Conservation (phyloP, 2,329 filamentous ascomycete species). For the Aspergillus ibericus region DNA sequence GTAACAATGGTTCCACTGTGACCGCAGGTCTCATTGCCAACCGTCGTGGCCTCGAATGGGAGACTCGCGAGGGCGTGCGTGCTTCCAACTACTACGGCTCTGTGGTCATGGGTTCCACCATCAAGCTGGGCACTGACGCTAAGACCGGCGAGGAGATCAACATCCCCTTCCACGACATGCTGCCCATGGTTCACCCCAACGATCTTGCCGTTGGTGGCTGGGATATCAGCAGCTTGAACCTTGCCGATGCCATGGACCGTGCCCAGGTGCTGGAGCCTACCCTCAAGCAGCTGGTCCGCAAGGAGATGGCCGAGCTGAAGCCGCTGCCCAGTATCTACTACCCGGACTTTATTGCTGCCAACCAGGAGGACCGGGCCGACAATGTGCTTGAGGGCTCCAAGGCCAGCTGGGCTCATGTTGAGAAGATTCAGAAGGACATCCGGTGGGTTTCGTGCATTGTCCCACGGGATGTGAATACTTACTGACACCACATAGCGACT, state of each 20-base stretch:
- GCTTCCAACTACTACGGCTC: constrained; percentile 98
- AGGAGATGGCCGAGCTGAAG: constrained; percentile 87
- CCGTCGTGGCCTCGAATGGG: constrained; percentile 80
- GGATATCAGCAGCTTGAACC: constrained; percentile 91
- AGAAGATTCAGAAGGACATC: constrained; percentile 90
- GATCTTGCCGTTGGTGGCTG: constrained; percentile 93
- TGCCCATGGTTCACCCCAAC: constrained; percentile 97
- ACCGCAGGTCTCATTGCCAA: constrained; percentile 98
- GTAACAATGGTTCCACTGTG: constrained; percentile 97
- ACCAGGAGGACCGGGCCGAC: constrained; percentile 95
- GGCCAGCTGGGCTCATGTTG: constrained; percentile 82
- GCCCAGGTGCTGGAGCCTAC: constrained; percentile 94
- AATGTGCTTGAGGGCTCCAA: constrained; percentile 82
- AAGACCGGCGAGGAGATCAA: constrained; percentile 87
- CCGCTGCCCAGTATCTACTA: constrained; percentile 97
- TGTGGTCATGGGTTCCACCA: constrained; percentile 92
- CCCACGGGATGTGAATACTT: neutral
- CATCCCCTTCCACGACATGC: constrained; percentile 88
- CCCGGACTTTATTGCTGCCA: constrained; percentile 97
- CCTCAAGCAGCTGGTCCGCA: constrained; percentile 82
- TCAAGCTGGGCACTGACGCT: constrained; percentile 89
- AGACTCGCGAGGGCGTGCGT: constrained; percentile 84
- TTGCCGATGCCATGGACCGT: constrained; percentile 91
- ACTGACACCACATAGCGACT: constrained; percentile 58
- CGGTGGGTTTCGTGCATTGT: constrained; percentile 52